These are phyloP conservation scores for Oropetium thomaeum DNA, from an alignment of 176 grass and related monocot species.

Conservation along the genomic window DNA sequence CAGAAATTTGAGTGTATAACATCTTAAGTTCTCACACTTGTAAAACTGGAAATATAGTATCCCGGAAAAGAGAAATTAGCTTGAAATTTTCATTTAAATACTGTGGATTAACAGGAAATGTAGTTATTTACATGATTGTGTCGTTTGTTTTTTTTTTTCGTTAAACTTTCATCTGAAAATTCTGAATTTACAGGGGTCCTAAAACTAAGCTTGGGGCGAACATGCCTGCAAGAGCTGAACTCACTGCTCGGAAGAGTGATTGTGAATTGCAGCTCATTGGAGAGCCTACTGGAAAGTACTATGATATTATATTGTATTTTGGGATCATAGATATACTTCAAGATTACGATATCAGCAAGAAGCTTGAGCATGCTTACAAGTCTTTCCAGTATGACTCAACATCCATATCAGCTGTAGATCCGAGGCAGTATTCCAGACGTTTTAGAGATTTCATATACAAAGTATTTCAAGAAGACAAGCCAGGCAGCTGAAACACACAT, in stretches of 20 bases:
- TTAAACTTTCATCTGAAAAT: slow-evolving; percentile 7
- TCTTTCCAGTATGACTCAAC: slow-evolving; percentile 78
- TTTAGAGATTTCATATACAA: slow-evolving; percentile 91
- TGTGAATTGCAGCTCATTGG: slow-evolving; percentile 51
- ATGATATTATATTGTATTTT: slow-evolving; percentile 67
- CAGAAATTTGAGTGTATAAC: background rate
- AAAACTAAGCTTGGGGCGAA: slow-evolving; percentile 60
- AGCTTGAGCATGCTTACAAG: slow-evolving; percentile 90
- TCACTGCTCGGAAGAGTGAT: slow-evolving; percentile 49
- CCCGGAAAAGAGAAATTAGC: background rate
- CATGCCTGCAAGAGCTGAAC: slow-evolving; percentile 63
- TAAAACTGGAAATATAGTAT: background rate
- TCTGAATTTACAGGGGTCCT: slow-evolving; percentile 45
- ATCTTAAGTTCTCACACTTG: background rate
- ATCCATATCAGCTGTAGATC: slow-evolving; percentile 87
- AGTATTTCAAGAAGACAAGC: slow-evolving; percentile 63
- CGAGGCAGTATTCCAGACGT: slow-evolving; percentile 65
- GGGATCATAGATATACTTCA: slow-evolving; percentile 97
- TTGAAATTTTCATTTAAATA: background rate
- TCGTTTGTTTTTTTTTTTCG: background rate
- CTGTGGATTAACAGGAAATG: background rate
- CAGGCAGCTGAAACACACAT: slow-evolving; percentile 23
- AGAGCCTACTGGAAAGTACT: slow-evolving; percentile 71
- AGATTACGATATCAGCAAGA: slow-evolving; percentile 97
- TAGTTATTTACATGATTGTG: slow-evolving; percentile 2